Evolutionary conservation across 805 yeast species (phyloP), one percentile per base, ranked within the genome.

Genomic region (Wickerhamiella azymoides): DNA sequence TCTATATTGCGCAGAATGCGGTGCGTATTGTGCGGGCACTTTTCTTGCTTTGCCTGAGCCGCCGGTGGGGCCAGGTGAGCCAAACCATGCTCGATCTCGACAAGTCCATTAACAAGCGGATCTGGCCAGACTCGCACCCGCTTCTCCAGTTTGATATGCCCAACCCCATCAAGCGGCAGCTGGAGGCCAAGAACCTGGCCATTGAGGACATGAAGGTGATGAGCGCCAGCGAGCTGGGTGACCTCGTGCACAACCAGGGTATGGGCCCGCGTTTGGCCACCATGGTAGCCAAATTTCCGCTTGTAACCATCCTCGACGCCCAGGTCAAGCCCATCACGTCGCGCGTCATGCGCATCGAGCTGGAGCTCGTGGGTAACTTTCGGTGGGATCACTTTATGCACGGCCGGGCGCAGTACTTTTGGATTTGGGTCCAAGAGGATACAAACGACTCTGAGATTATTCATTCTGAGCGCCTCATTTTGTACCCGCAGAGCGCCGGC

Each of bases 1-100:
- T 84, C 51, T 92, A 92, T 60, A 94, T 92, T 47, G 96, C 97
- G 1, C 98, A 92, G 57, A 92, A 92, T 57, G 74, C 96, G 3
- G 85, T 89, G 1, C 78, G 99, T 68, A 89, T 92, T 28, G 77
- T 94, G 53, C 74, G 97, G 21, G 96, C 98, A 0, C 67, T 93
- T 41, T 86, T 92, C 54, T 65, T 88, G 50, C 77, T 92, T 50
- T 93, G 94, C 32, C 67, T 92, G 30, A 83, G 84, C 57, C 70
- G 98, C 53, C 69, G 93, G 48, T 92, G 99, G 99, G 96, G 97
- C 1, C 61, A 66, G 6, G 77, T 86, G 50, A 72, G 92, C 42
- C 74, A 77, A 47, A 73, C 80, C 5, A 72, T 88, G 73, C 65
- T 92, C 25, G 73, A 84, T 7, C 68, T 92, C 17, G 89, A 96